Evolutionary conservation across 2,329 filamentous ascomycete genomes (phyloP).

Genomic region (Zasmidium citrigriseum): DNA sequence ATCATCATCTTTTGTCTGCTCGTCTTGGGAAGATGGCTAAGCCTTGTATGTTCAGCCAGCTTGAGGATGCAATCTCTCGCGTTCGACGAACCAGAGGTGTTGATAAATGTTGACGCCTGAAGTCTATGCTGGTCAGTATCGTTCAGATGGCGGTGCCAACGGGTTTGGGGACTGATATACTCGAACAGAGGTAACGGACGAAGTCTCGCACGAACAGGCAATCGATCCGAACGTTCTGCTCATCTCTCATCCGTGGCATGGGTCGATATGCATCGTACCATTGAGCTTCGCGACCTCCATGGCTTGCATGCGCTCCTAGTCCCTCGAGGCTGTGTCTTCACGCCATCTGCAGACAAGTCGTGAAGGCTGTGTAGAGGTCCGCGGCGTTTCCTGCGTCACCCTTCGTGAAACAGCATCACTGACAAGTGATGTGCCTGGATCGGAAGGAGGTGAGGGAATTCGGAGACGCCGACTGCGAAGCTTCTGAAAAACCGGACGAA

Average conservation of each 20-base stretch:
- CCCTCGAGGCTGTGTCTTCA: neutral
- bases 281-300: no score
- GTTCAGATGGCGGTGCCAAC: no score
- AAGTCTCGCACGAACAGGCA: no score
- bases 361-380: neutral
- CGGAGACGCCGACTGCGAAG: neutral
- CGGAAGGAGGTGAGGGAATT: neutral
- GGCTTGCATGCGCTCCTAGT: neutral
- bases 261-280: no score
- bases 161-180: no score
- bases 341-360: neutral
- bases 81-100: neutral
- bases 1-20: no score
- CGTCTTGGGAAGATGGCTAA: neutral
- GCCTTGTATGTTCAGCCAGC: neutral
- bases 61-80: neutral
- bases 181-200: no score
- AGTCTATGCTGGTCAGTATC: neutral
- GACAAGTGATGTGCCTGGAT: neutral
- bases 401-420: neutral
- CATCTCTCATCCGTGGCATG: no score
- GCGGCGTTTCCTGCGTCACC: neutral
- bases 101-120: neutral
- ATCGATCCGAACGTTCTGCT: no score
- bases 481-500: no score